These are phyloP conservation scores for Phytophthora agathidicida DNA, from an alignment of 352 stramenopile species.

Conservation along the genomic window DNA sequence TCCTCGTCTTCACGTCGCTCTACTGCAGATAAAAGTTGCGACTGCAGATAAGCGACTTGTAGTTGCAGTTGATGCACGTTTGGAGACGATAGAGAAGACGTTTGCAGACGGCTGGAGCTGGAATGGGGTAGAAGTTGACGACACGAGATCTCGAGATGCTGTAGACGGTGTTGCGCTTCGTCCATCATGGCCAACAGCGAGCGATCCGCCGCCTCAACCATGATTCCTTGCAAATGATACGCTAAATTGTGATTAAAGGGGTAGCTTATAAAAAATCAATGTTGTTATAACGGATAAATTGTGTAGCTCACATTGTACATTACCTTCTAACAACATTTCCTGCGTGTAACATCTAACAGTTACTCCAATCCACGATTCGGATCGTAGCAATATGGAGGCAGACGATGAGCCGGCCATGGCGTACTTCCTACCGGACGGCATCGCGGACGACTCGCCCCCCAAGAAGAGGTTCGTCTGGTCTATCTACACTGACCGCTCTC, in stretches of 20 bases:
- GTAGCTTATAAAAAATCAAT: too few species aligned
- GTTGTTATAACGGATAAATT: too few species aligned
- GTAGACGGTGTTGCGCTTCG: slow-evolving; percentile 45
- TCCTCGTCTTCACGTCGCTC: slow-evolving; percentile 70
- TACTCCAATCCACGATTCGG: too few species aligned
- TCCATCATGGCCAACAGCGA: slow-evolving; percentile 65
- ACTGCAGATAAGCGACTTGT: slow-evolving; percentile 54
- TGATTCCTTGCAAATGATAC: slow-evolving; percentile 14
- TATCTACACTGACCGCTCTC: background rate
- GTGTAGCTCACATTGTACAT: too few species aligned
- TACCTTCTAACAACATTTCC: too few species aligned
- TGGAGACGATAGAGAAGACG: slow-evolving; percentile 19
- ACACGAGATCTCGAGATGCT: slow-evolving; percentile 63
- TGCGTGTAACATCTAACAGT: slow-evolving; percentile 25
- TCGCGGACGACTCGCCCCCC: slow-evolving; percentile 81
- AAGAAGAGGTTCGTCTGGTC: slow-evolving; percentile 55
- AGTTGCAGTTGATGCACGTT: slow-evolving; percentile 50
- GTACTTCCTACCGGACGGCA: slow-evolving; percentile 88
- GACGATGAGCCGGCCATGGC: slow-evolving; percentile 71
- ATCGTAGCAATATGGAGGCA: slow-evolving; percentile 38
- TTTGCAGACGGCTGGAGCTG: background rate
- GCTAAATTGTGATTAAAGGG: too few species aligned
- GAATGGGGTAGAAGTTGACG: slow-evolving; percentile 33
- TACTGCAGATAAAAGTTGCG: slow-evolving; percentile 50
- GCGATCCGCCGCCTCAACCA: slow-evolving; percentile 23